Percentiles rank a stretch among this genome's conserved stretches.
phyloP scores from a whole-genome alignment of 2,329 filamentous ascomycete species.

The Xylariaceae sp. region DNA sequence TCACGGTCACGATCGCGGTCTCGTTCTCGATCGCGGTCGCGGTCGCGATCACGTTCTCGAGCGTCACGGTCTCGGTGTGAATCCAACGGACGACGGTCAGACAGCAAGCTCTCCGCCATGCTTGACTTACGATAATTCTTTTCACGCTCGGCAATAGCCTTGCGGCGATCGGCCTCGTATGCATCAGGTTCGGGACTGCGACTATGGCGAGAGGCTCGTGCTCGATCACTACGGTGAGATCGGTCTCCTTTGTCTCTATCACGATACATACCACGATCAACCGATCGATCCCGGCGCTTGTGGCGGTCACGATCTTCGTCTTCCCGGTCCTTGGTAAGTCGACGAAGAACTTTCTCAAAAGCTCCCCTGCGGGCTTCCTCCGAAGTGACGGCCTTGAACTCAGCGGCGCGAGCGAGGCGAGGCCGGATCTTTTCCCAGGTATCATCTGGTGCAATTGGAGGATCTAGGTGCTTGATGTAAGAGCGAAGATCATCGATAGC shows the following conservation, averaged over 20 bases:
- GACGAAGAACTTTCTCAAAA: slow-evolving; percentile 87
- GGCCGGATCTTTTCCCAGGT: slow-evolving; percentile 84
- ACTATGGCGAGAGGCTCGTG: slow-evolving; percentile 59
- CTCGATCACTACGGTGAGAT: slow-evolving; percentile 52
- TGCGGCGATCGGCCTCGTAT: slow-evolving; percentile 92
- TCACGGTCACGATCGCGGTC: slow-evolving; percentile 40
- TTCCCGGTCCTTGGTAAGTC: slow-evolving; percentile 87
- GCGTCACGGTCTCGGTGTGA: slow-evolving; percentile 41
- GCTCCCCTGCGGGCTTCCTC: slow-evolving; percentile 78
- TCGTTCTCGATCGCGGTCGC: slow-evolving; percentile 40
- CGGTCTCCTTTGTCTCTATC: slow-evolving; percentile 56
- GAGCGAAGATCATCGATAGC: slow-evolving; percentile 80
- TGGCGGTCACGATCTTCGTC: slow-evolving; percentile 70
- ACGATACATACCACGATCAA: slow-evolving; percentile 52
- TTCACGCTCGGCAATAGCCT: slow-evolving; percentile 89
- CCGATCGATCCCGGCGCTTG: slow-evolving; percentile 53
- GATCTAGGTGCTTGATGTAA: slow-evolving; percentile 83
- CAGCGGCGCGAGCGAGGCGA: slow-evolving; percentile 72
- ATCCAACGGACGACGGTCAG: slow-evolving; percentile 46
- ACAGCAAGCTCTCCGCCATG: slow-evolving; percentile 59
- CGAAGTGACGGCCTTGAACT: slow-evolving; percentile 75
- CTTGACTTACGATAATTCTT: slow-evolving; percentile 81
- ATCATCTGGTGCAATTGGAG: slow-evolving; percentile 70
- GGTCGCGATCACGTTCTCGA: slow-evolving; percentile 36
- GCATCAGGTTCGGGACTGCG: slow-evolving; percentile 88